Base-by-base conservation (phyloP, 495 filamentous ascomycete species). In the Podospora didyma region DNA sequence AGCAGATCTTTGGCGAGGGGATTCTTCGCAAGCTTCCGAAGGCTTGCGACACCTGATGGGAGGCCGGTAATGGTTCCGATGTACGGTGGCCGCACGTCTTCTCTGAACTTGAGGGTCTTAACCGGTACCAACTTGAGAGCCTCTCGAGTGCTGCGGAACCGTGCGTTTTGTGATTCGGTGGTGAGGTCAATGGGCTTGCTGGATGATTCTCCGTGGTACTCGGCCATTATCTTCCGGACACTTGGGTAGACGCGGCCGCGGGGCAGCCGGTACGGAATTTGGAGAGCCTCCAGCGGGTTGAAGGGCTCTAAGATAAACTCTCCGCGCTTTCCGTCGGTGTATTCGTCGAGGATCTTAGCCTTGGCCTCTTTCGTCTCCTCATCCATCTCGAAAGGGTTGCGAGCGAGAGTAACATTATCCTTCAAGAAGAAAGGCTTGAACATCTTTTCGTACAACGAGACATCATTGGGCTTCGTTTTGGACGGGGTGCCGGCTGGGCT, bases 71-170 rank as follows among this genome's bases (percentile, higher is more conserved):
- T 88, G 0, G 95, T 97, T 7, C 94, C 94, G 56, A 84, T 82
- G 62, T 97, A 99, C 0, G 94, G 85, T 12, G 95, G 94, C 26
- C 94, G 81, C 7, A 97, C 89, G 72, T 97, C 94, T 70, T 96
- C 87, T 7, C 75, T 73, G 57, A 97, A 97, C 49, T 83, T 81
- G 6, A 99, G 72, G 26, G 87, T 86, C 65, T 96, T 97, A 66
- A 90, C 77, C 3, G 85, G 79, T 7, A 95, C 71, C 3, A 73
- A 63, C 46, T 80, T 78, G 14, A 98, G 78, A 2, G 82, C 66
- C n/a, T 82, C 65, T 28, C 59, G 66, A 42, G 68, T 64, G 26
- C 72, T 74, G 44, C 75, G 71, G 21, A 77, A 71, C 34, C 79
- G 71, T 28, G 74, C 62, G 37, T 63, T 75, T 47, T 74, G 73